These are phyloP conservation scores for Neopestalotiopsis clavispora DNA, from an alignment of 2,329 filamentous ascomycete species.

Conservation along the genomic window DNA sequence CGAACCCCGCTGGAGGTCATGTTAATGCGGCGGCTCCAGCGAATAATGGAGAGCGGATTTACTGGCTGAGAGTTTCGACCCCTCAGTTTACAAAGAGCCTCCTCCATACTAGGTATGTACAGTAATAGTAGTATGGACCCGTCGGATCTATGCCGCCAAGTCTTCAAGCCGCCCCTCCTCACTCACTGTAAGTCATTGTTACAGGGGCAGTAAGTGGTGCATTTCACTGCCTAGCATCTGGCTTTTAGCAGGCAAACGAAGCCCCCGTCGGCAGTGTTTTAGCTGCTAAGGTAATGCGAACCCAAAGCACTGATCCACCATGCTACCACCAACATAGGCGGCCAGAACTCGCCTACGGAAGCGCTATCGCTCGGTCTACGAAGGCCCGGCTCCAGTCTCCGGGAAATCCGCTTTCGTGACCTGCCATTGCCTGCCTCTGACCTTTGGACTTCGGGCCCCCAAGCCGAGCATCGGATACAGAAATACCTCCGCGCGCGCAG, in stretches of 20 bases:
- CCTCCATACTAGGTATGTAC: background rate
- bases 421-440: background rate
- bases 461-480: constrained; percentile 22
- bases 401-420: constrained; percentile 5
- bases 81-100: background rate
- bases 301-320: no score
- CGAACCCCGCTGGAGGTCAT: constrained; percentile 1
- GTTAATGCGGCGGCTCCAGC: background rate
- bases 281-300: no score
- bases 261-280: no score
- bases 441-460: background rate
- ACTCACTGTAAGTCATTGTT: background rate
- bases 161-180: background rate
- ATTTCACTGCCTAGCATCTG: background rate
- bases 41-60: background rate
- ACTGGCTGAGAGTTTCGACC: background rate
- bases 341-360: no score
- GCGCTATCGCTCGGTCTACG: background rate
- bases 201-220: background rate
- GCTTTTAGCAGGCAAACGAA: no score
- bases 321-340: no score
- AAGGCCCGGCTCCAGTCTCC: constrained; percentile 4
- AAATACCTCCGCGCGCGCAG: constrained; percentile 17
- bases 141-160: no score
- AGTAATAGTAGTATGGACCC: no score